A percentile compares a stretch with the other conserved stretches of the same genome.
These are phyloP conservation scores for Lenwebbia sp. DNA, from an alignment of 345 rosid genomes.

Conservation along the genomic window DNA sequence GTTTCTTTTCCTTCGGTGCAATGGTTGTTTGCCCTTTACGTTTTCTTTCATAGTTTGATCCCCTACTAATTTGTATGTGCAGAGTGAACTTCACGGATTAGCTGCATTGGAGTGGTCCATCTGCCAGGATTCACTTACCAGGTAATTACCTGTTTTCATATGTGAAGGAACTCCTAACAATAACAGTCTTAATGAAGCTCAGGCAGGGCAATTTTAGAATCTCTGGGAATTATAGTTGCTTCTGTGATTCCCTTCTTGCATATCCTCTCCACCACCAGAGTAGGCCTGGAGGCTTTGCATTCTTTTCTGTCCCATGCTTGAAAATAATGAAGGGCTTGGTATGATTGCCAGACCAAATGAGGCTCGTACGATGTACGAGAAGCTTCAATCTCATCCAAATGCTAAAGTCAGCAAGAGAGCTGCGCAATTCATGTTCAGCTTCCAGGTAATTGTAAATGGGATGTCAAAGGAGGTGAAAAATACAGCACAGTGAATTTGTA, in stretches of 20 bases:
- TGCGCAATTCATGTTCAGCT: constrained; percentile 64
- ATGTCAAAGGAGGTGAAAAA: not conserved
- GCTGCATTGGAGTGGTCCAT: constrained; percentile 96
- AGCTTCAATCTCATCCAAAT: constrained; percentile 78
- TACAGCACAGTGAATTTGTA: not conserved
- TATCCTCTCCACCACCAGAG: not conserved
- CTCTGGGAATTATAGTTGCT: not conserved
- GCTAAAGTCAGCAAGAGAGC: constrained; percentile 69
- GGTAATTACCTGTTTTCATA: constrained; percentile 14
- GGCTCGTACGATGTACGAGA: constrained; percentile 76
- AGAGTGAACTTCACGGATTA: constrained; percentile 88
- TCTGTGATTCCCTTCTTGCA: not conserved
- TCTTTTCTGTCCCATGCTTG: not conserved
- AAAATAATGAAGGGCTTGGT: not conserved
- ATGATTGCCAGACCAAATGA: constrained; percentile 40
- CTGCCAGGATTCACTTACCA: constrained; percentile 78
- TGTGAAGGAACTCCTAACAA: not conserved
- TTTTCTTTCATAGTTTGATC: not conserved
- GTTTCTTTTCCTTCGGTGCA: not conserved
- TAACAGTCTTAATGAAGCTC: not conserved
- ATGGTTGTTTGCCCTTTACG: not conserved
- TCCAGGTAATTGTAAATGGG: constrained; percentile 42
- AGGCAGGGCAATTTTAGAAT: not conserved
- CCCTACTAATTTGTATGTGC: not conserved
- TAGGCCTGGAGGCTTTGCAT: not conserved